Evolutionary conservation across 2,329 filamentous ascomycete genomes (phyloP).

Genomic region (Ciborinia camelliae): DNA sequence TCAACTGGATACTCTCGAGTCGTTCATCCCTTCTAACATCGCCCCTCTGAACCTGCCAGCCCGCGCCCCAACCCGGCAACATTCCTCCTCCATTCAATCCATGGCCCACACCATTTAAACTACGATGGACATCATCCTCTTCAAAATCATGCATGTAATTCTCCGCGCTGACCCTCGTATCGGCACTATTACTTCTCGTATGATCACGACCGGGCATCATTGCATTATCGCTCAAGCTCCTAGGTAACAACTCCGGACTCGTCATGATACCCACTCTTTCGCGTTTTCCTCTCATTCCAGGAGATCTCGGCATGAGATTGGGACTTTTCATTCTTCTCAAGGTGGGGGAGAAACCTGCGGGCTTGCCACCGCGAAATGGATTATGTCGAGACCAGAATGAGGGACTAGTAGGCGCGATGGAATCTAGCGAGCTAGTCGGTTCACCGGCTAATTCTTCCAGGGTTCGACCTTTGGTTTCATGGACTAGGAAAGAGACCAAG

Average conservation of each 20-base stretch:
- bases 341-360: slow-evolving; percentile 27
- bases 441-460: slow-evolving; percentile 70
- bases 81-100: slow-evolving; percentile 19
- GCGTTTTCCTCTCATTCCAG: slow-evolving; percentile 25
- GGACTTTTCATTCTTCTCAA: not conserved
- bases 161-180: slow-evolving; percentile 20
- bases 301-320: slow-evolving; percentile 23
- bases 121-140: slow-evolving; percentile 11
- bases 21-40: slow-evolving; percentile 16
- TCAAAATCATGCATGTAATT: slow-evolving; percentile 11
- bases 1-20: slow-evolving; percentile 32
- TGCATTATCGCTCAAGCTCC: not conserved
- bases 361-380: slow-evolving; percentile 28
- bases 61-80: slow-evolving; percentile 32
- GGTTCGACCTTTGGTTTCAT: slow-evolving; percentile 72
- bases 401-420: not conserved
- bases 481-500: slow-evolving; percentile 67
- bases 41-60: slow-evolving; percentile 32
- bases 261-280: slow-evolving; percentile 33
- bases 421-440: slow-evolving; percentile 20
- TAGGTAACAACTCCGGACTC: slow-evolving; percentile 26
- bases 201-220: not conserved
- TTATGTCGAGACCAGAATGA: slow-evolving; percentile 20
- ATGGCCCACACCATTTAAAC: slow-evolving; percentile 22
- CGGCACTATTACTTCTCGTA: not conserved